Percentiles rank a stretch among this genome's conserved stretches.
Conservation (phyloP, 1,284 basidiomycete genomes). For the Microbotryum lychnidis-dioicae region DNA sequence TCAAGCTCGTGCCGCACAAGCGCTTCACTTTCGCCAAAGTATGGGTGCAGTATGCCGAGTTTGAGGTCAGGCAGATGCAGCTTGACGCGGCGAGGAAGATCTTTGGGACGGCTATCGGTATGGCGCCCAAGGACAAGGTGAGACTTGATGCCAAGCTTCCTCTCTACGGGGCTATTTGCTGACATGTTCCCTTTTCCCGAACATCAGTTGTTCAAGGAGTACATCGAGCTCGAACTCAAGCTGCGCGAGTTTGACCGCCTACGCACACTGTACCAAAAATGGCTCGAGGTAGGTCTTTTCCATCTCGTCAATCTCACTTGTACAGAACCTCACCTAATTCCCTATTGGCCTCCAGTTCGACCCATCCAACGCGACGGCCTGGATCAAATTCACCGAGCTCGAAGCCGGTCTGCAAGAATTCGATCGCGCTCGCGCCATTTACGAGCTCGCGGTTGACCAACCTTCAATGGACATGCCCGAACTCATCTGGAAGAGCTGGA, state of each 20-base stretch:
- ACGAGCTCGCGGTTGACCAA: constrained; percentile 89
- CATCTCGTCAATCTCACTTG: not conserved
- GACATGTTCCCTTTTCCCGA: not conserved
- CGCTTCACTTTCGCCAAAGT: constrained; percentile 95
- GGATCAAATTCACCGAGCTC: constrained; percentile 96
- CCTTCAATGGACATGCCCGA: constrained; percentile 94
- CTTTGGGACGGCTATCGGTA: constrained; percentile 81
- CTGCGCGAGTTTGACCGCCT: constrained; percentile 84
- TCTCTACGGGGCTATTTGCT: not conserved
- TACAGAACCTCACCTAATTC: not conserved
- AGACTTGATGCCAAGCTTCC: constrained; percentile 1
- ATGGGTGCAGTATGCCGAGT: constrained; percentile 83
- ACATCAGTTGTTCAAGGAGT: constrained; percentile 67
- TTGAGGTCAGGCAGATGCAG: constrained; percentile 80
- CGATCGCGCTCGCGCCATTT: constrained; percentile 84
- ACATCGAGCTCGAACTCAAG: constrained; percentile 79
- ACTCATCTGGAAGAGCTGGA: constrained; percentile 60
- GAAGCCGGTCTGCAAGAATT: constrained; percentile 88
- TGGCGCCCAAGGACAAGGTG: constrained; percentile 82
- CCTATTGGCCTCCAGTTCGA: constrained; percentile 54
- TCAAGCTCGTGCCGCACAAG: constrained; percentile 86
- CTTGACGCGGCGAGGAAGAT: constrained; percentile 79
- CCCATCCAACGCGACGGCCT: constrained; percentile 77
- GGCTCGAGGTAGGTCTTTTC: constrained; percentile 59
- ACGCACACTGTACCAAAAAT: constrained; percentile 86